Percentiles rank a stretch among this genome's conserved stretches.
These are phyloP conservation scores for Ustilago esculenta DNA, from an alignment of 1,284 basidiomycete genomes.

Conservation along the genomic window DNA sequence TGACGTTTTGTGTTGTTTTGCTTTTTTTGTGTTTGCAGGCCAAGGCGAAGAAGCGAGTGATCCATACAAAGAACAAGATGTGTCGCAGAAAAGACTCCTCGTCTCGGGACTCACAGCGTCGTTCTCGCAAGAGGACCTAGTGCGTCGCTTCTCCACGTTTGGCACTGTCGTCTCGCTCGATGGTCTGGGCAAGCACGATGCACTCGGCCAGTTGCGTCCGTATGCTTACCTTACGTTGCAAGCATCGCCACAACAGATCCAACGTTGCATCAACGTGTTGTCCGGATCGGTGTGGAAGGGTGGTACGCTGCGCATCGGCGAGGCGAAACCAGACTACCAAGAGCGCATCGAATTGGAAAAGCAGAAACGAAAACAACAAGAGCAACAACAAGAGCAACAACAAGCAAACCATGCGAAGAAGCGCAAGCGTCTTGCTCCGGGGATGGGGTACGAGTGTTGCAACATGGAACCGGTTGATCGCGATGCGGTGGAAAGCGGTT, in stretches of 20 bases:
- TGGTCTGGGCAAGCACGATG: constrained; percentile 48
- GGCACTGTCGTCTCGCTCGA: constrained; percentile 50
- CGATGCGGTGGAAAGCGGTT: constrained; percentile 38
- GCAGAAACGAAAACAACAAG: constrained; percentile 14
- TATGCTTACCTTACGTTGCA: constrained; percentile 56
- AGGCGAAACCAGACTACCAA: constrained; percentile 52
- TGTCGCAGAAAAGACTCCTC: constrained; percentile 53
- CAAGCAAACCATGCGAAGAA: constrained; percentile 13
- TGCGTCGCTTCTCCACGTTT: constrained; percentile 52
- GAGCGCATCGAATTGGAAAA: constrained; percentile 33
- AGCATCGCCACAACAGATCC: constrained; percentile 46
- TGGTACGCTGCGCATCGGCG: constrained; percentile 56
- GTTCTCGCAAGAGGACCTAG: constrained; percentile 53
- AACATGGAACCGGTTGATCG: constrained; percentile 46
- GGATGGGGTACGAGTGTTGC: constrained; percentile 44
- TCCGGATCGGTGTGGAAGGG: constrained; percentile 64
- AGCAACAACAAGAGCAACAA: constrained; percentile 26
- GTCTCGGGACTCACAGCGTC: constrained; percentile 57
- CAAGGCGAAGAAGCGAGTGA: constrained; percentile 40
- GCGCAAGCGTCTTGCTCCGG: constrained; percentile 39
- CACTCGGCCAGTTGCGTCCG: constrained; percentile 40
- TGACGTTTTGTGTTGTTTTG: constrained; percentile 3
- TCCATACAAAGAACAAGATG: constrained; percentile 52
- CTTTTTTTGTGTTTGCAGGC: constrained; percentile 26
- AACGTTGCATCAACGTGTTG: constrained; percentile 51